phyloP scores from a whole-genome alignment of 2,329 filamentous ascomycete species.

The Lasiodiplodia theobromae region DNA sequence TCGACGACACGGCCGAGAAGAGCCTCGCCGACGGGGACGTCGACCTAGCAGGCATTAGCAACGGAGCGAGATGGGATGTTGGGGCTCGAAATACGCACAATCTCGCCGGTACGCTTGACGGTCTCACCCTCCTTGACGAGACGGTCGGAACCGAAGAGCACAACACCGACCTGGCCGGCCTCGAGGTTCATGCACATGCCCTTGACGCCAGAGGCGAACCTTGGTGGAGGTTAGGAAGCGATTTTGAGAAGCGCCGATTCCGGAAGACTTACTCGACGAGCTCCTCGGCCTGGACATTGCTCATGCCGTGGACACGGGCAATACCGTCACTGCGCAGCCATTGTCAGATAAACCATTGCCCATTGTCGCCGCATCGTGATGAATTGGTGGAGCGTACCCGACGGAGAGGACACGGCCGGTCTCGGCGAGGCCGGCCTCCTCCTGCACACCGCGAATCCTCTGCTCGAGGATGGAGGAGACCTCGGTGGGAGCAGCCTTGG shows the following conservation, averaged over 20 bases:
- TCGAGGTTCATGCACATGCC: constrained; percentile 99
- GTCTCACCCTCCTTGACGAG: constrained; percentile 99
- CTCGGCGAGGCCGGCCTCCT: constrained; percentile 95
- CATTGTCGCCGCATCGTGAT: constrained; percentile 35
- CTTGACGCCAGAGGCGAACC: constrained; percentile 99
- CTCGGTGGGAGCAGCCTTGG: constrained; percentile 95
- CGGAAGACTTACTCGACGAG: constrained; percentile 87
- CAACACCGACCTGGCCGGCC: constrained; percentile 99
- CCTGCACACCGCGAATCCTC: constrained; percentile 97
- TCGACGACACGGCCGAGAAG: constrained; percentile 98
- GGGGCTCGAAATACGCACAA: constrained; percentile 70
- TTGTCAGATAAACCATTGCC: constrained; percentile 42
- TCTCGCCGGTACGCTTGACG: constrained; percentile 99
- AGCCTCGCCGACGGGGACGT: constrained; percentile 91
- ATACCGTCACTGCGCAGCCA: constrained; percentile 88
- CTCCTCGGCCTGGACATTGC: constrained; percentile 99
- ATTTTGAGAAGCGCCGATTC: constrained; percentile 31
- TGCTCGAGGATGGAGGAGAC: constrained; percentile 99
- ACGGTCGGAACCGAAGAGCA: constrained; percentile 99
- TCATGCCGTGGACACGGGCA: constrained; percentile 99
- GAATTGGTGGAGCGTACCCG: constrained; percentile 73
- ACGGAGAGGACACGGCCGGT: constrained; percentile 98
- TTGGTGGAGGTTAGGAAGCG: constrained; percentile 48
- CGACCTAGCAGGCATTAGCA: constrained; percentile 68
- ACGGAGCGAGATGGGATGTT: background rate